Evolutionary conservation across 441 rosid genomes (phyloP), one percentile per base, ranked within the genome.

Genomic region (Bruguiera hainesii): DNA sequence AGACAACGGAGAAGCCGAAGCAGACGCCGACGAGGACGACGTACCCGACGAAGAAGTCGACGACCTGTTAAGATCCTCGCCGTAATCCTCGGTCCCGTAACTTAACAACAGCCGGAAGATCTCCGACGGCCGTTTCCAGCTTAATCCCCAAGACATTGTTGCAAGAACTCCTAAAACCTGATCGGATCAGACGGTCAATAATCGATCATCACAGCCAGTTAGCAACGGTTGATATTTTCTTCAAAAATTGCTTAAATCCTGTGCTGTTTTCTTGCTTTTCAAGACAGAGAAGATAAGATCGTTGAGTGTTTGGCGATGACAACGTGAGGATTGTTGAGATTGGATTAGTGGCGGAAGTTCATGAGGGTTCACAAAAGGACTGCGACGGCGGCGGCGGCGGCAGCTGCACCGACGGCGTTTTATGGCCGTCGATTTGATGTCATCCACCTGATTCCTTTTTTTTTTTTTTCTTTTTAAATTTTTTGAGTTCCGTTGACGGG

Each of bases 121-220:
- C 82, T 94, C 97, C 75, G 87, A 83, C 5, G 97, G 81, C 58
- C 97, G 81, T 77, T 91, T 91, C 98, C 98, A 94, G 35, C 98
- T 96, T 69, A 93, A 72, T 60, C 96, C 97, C 98, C 96, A 89
- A 50, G 94, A 90, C 96, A 88, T 90, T 75, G 74, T 63, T 67
- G 49, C 19, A 53, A 33, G 67, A 64, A 39, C 31, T n/a, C 49
- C 60, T n/a, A 25, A 48, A 28, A 15, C 26, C 20, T 61, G 70
- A 71, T 67, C 25, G 51, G 70, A 63, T 66, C 66, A n/a, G 42
- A 31, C 23, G 60, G 63, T 60, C 51, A 52, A 5, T 39, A 58
- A 31, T 19, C 35, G 55, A 63, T 21, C 67, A 46, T 56, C 58
- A 26, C 29, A 10, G 67, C 31, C 52, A 46, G 25, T 1, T 0